Conservation (phyloP, 2,329 filamentous ascomycete genomes). For the Trichoderma guizhouense region DNA sequence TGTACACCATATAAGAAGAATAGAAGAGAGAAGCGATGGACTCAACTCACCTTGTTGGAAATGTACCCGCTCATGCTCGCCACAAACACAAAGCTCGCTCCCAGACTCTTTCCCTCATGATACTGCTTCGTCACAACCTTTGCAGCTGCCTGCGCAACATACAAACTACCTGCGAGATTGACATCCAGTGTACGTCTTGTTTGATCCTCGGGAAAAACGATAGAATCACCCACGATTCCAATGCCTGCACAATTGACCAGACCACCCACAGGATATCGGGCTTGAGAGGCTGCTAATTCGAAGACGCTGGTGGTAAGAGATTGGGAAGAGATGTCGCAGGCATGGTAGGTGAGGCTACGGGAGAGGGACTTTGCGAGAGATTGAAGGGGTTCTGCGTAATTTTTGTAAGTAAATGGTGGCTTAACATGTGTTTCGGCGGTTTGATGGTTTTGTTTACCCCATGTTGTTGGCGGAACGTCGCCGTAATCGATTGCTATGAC, state of each 20-base stretch:
- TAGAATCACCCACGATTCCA: constrained; percentile 27
- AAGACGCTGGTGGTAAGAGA: neutral
- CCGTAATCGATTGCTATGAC: constrained; percentile 15
- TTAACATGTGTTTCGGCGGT: neutral
- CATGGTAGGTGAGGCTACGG: neutral
- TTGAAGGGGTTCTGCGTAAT: neutral
- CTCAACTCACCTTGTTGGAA: constrained; percentile 33
- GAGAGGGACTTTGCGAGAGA: constrained; percentile 7
- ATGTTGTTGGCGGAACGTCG: neutral
- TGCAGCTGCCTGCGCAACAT: constrained; percentile 44
- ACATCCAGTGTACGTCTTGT: constrained; percentile 33
- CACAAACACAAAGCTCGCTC: constrained; percentile 46
- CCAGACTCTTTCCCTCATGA: constrained; percentile 18
- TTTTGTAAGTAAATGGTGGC: neutral
- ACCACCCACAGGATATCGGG: constrained; percentile 28
- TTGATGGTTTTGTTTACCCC: neutral
- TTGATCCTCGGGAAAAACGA: constrained; percentile 26
- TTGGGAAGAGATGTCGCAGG: constrained; percentile 9
- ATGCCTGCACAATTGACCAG: constrained; percentile 34
- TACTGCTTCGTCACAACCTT: constrained; percentile 41
- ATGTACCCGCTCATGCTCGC: constrained; percentile 50
- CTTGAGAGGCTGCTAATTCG: constrained; percentile 13
- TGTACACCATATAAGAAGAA: neutral
- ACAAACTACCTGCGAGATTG: constrained; percentile 49
- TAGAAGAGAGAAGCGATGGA: neutral